Evolutionary conservation across 2,329 filamentous ascomycete species (phyloP).

Genomic region (Penicillium sp.): DNA sequence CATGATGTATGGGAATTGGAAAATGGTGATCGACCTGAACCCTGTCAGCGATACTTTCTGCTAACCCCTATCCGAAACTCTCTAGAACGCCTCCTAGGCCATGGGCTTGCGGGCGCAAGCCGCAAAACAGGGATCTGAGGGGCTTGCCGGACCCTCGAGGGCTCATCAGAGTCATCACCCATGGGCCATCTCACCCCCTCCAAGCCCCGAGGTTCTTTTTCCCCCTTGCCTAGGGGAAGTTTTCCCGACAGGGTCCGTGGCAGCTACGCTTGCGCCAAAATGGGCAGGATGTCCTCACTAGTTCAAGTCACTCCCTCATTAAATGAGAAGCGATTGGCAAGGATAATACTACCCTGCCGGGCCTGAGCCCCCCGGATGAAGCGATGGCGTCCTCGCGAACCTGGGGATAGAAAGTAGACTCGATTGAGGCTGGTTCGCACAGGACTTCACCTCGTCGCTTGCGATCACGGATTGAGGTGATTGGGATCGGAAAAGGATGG

Average conservation of each 20-base stretch:
- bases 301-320: neutral
- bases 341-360: neutral
- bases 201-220: neutral
- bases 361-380: neutral
- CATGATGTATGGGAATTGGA: neutral
- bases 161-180: too few relatives aligned
- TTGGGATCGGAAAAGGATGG: neutral
- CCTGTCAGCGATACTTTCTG: neutral
- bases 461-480: neutral
- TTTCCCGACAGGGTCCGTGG: constrained; percentile 25
- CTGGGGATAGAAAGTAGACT: neutral
- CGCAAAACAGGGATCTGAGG: constrained; percentile 2
- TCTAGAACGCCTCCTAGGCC: constrained; percentile 1
- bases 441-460: neutral
- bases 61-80: constrained; percentile 2
- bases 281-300: neutral
- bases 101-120: neutral
- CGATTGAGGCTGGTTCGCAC: neutral
- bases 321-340: neutral
- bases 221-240: constrained; percentile 21
- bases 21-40: neutral
- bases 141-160: neutral
- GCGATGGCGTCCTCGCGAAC: neutral
- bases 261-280: neutral
- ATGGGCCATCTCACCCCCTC: neutral